Evolutionary conservation across 352 stramenopile species (phyloP).

Genomic region (Vaucheria bursata): DNA sequence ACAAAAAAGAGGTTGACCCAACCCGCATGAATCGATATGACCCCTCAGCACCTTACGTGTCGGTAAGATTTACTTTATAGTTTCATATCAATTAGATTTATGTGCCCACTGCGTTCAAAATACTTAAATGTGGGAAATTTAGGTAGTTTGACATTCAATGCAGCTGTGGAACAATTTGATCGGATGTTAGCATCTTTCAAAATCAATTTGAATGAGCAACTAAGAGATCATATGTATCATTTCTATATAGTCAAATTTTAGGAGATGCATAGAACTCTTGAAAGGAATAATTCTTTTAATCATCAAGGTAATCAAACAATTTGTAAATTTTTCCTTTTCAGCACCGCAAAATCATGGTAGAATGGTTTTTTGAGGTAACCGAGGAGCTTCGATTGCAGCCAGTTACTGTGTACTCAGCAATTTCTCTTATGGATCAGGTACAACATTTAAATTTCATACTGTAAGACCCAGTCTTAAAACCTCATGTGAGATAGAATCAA

Average conservation of each 20-base stretch:
- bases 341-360: slow-evolving; percentile 42
- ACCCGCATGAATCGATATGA: not conserved
- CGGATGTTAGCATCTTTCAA: no score
- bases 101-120: not conserved
- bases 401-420: slow-evolving; percentile 35
- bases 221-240: no score
- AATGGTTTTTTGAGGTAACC: slow-evolving; percentile 38
- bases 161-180: no score
- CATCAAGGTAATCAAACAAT: no score
- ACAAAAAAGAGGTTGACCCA: slow-evolving; percentile 31
- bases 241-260: no score
- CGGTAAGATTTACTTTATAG: not conserved
- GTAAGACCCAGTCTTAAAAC: no score
- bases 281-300: no score
- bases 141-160: not conserved
- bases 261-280: no score
- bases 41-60: not conserved
- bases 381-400: slow-evolving; percentile 41
- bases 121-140: not conserved
- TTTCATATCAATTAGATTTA: not conserved
- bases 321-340: no score
- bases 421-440: slow-evolving; percentile 37
- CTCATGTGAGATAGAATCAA: no score
- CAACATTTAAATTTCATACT: no score
- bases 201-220: no score